Evolutionary conservation across 306 rosid species (phyloP), one percentile per base, ranked within the genome.

Genomic region (Acmispon strigosus): DNA sequence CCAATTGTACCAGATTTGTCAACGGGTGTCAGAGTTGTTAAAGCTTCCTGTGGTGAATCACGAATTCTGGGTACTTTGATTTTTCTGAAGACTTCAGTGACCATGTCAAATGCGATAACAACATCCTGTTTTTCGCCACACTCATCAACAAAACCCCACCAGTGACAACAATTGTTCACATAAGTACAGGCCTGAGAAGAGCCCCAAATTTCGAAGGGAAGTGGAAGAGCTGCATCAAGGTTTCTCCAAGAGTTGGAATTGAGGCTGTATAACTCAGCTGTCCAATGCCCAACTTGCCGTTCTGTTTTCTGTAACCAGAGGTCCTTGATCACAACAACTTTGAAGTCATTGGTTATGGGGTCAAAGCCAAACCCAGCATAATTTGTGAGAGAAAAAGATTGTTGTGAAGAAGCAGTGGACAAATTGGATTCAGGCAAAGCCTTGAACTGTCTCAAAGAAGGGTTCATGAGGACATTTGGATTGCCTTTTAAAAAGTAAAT

Each of bases 311-410:
- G 56, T 4, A 56, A 18, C 80, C 74, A 66, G 14, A 66, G 29
- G n/a, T 75, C 74, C 49, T 20, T 66, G 5, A 76, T 18, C 6
- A 58, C 54, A 36, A 76, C 54, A 41, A 69, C 70, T 69, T 76
- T 76, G n/a, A 39, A 76, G 51, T 76, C 81, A 52, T 60, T 76
- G 0, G 69, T 57, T 57, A 66, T 57, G 8, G 54, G 37, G 47
- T 76, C 74, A 37, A 56, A 76, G 1, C 80, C 80, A 49, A 76
- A 76, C 8, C 80, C 68, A 19, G 67, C 0, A 11, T 56, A 76
- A 1, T 66, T 69, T 0, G 52, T 45, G 11, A 66, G 10, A 48
- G 80, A 75, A n/a, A 56, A 75, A 3, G 37, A 5, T 5, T 5
- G 3, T 39, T 1, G 12, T 8, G 37, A 32, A 6, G 7, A 32